Evolutionary conservation across 164 flowering plant genomes (phyloP), one percentile per base, ranked within the genome.

Genomic region (Annona cherimola): DNA sequence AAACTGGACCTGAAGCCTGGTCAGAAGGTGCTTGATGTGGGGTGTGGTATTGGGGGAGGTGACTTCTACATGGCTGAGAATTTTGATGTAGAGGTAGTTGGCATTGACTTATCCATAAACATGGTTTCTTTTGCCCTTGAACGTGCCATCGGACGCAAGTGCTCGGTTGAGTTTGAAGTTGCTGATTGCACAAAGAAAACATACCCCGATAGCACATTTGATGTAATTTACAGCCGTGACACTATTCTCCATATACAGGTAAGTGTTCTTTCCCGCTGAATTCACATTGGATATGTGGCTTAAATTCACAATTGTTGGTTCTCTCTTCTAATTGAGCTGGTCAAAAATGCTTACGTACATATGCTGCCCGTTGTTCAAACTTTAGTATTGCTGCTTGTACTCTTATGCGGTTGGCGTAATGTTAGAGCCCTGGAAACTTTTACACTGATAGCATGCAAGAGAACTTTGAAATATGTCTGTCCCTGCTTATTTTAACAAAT

Each of bases 31-130:
- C 86, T 96, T 20, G 99, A 96, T 81, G 98, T 96, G 72, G 99
- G 99, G 2, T 96, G 99, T 81, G 99, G 99, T 73, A 90, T 96
- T 76, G 99, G 99, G 1, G 99, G 99, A 78, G 98, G 98, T 63
- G 98, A 96, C 80, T 92, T 96, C 71, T 93, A 93, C 83, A 96
- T 96, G 99, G 95, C 99, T 41, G 93, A 93, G 59, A 87, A 83
- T 60, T 92, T 82, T 75, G 88, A 88, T 76, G 98, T 85, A 60
- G 88, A 93, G 79, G 98, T 96, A 70, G 77, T 90, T 35, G 99
- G 95, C 71, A 93, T 96, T 79, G 99, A 96, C 75, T 95, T 96
- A 66, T 96, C 98, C 45, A 66, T 96, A 54, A 96, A 96, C 70
- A 96, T 96, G 99, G 81, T 96, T 75, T 96, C 97, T 14, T 86